Evolutionary conservation across 257 asterid genomes (phyloP), one percentile per base, ranked within the genome.

Genomic region (Datura wrightii): DNA sequence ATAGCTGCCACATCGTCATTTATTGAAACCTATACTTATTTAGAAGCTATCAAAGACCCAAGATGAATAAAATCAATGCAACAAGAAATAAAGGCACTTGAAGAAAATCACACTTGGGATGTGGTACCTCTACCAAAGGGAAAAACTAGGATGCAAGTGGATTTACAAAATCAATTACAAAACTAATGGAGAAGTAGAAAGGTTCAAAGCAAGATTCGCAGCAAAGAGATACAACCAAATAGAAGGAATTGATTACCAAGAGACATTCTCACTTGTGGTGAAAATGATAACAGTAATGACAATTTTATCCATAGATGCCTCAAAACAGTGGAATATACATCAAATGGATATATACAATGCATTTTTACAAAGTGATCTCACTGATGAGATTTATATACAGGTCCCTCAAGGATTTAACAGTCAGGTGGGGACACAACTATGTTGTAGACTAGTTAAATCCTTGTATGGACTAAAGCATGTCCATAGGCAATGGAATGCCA

Each of bases 11-110:
- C 11, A 7, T 8, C 8, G 0, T 48, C 53, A 8, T 0, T 4
- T 5, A 54, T 15, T 0, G 5, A 54, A 14, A n/a, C 0, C 0
- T 3, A 2, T 4, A 13, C 5, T 0, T 54, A 54, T 4, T 4
- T 5, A 3, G 59, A 54, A 54, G 59, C 7, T 3, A 4, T 54
- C 2, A 14, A 13, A 54, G n/a, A 54, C 5, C n/a, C 59, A 14
- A 54, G 14, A 3, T 14, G 59, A 6, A 54, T 54, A 3, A 6
- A 54, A 13, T 6, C 6, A 10, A 54, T 54, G 59, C 13, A 54
- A 3, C n/a, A 54, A 14, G n/a, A 54, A 2, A 54, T 54, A 10
- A 1, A 13, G 3, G 59, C 59, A 3, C 6, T 54, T 3, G 7
- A 54, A 11, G 14, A 11, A 1, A 54, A 54, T 11, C 1, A 54